phyloP scores from a whole-genome alignment of 2,329 filamentous ascomycete species.

The Alternaria sp. region DNA sequence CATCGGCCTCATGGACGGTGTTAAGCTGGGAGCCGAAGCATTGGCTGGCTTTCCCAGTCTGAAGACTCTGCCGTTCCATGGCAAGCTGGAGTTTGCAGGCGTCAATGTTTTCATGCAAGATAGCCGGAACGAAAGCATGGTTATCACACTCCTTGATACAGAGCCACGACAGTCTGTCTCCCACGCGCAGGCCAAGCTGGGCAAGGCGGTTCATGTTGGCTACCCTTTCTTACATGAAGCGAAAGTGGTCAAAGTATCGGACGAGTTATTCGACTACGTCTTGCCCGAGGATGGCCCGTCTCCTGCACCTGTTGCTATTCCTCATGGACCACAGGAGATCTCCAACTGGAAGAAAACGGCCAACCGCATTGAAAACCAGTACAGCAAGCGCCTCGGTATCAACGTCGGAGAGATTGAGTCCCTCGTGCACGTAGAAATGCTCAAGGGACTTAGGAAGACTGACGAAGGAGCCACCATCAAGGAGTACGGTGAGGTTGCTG shows the following conservation, averaged over 20 bases:
- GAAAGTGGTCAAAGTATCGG: conserved; percentile 85
- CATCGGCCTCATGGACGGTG: conserved; percentile 82
- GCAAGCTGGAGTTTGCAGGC: conserved; percentile 82
- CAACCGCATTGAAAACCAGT: conserved; percentile 80
- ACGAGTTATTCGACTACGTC: conserved; percentile 90
- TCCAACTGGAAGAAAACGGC: conserved; percentile 85
- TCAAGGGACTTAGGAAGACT: conserved; percentile 88
- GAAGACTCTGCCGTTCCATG: conserved; percentile 83
- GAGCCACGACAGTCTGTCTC: conserved; percentile 74
- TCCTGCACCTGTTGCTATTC: conserved; percentile 66
- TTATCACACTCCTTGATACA: conserved; percentile 80
- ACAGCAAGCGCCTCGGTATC: conserved; percentile 90
- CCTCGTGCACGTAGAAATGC: conserved; percentile 88
- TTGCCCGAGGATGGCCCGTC: conserved; percentile 67
- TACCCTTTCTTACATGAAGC: conserved; percentile 97
- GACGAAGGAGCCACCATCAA: conserved; percentile 91
- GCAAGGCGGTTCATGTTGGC: conserved; percentile 85
- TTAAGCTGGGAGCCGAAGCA: conserved; percentile 80
- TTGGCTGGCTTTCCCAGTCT: conserved; percentile 92
- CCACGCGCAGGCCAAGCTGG: conserved; percentile 78
- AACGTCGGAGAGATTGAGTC: conserved; percentile 87
- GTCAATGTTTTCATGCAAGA: conserved; percentile 96
- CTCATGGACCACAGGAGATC: conserved; percentile 78
- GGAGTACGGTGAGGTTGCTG: conserved; percentile 85
- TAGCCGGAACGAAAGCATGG: conserved; percentile 94